Evolutionary conservation across 192 early-diverging fungal genomes (phyloP), one percentile per base, ranked within the genome.

Genomic region (Coemansia sp.): DNA sequence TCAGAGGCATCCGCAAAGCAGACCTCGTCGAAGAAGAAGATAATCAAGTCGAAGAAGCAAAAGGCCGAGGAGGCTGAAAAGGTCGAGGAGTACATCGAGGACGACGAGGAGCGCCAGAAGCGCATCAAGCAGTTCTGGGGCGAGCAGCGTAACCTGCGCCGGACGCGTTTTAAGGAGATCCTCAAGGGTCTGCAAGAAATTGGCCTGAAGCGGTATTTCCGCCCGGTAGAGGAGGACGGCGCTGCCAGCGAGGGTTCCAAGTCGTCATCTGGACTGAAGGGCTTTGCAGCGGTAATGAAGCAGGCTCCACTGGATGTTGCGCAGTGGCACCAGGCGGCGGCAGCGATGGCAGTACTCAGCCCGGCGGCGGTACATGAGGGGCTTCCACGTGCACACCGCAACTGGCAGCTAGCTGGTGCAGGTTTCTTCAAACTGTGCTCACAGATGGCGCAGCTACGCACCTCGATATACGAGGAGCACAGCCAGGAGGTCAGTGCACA

Each of bases 61-160:
- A 51, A 59, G 36, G 38, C 27, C 19, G 41, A 41, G 13, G 58
- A 41, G 11, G 59, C 45, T 18, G 60, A 50, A 9, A 41, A 55
- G 43, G 42, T 35, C 7, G 48, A 19, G 20, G 51, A 50, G 50
- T 57, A 54, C 24, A 39, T 66, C 9, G 63, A 65, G 24, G 72
- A 76, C 17, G 72, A 68, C 20, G 66, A 76, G 35, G 72, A 76
- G 62, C 53, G 65, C 4, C 72, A 76, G 57, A 42, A 50, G 18
- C 36, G 29, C 13, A 50, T 64, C 5, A 30, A 44, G 48, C 60
- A 47, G 49, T 76, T 76, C 66, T 76, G 72, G 72, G 72, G 65
- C 57, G 65, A 76, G 43, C 72, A 76, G 66, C 64, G 67, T 50
- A 67, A 76, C 41, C 53, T 69, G 32, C 64, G 67, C 0, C 72